Evolutionary conservation across 495 filamentous ascomycete genomes (phyloP).

Genomic region (Tuber brumale): DNA sequence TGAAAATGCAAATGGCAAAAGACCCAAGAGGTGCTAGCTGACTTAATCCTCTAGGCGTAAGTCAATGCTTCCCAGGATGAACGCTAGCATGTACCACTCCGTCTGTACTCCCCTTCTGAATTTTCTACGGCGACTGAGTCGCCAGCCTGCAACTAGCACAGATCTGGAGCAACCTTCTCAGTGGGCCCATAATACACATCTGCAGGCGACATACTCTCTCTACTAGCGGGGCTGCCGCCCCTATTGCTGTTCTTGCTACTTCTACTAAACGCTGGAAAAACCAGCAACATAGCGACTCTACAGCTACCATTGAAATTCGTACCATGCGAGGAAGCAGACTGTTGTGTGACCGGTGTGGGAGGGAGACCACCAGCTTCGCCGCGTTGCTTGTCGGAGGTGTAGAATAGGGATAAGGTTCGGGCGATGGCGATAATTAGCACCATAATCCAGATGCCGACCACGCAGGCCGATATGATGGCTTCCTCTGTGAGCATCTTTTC

Average conservation of each 20-base stretch:
- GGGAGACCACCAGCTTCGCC: constrained; percentile 48
- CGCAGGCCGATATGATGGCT: constrained; percentile 63
- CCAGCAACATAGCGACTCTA: background rate
- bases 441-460: constrained; percentile 69
- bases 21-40: no score
- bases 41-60: background rate
- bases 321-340: background rate
- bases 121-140: constrained; percentile 16
- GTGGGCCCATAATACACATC: constrained; percentile 9
- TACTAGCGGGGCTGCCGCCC: constrained; percentile 6
- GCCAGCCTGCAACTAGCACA: constrained; percentile 17
- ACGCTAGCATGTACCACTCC: constrained; percentile 17
- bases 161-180: constrained; percentile 22
- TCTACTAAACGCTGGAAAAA: constrained; percentile 24
- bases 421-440: constrained; percentile 65
- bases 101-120: constrained; percentile 10
- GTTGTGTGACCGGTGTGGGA: background rate
- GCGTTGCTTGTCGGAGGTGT: constrained; percentile 49
- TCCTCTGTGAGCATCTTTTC: constrained; percentile 61
- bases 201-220: constrained; percentile 7
- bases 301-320: background rate
- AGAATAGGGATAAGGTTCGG: constrained; percentile 54
- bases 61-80: constrained; percentile 4
- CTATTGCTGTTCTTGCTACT: constrained; percentile 10
- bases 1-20: background rate